These are phyloP conservation scores for Candida sojae DNA, from an alignment of 1,139 yeast species.

Conservation along the genomic window DNA sequence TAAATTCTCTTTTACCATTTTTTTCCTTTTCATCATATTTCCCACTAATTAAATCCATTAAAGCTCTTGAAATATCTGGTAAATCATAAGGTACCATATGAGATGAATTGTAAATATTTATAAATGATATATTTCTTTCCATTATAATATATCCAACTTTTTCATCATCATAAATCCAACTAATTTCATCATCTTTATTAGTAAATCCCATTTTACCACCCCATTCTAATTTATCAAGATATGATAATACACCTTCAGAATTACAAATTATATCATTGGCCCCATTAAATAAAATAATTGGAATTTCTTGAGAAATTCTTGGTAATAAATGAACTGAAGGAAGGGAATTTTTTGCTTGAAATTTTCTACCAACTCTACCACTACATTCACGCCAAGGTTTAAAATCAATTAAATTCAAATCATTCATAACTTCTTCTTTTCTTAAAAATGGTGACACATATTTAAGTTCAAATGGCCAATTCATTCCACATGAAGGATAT, in stretches of 20 bases:
- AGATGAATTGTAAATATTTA: constrained; percentile 72
- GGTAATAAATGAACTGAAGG: constrained; percentile 74
- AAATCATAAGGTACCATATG: constrained; percentile 95
- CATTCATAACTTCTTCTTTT: constrained; percentile 52
- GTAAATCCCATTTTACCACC: constrained; percentile 63
- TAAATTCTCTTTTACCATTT: constrained; percentile 18
- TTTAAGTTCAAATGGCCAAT: constrained; percentile 84
- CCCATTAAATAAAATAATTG: constrained; percentile 80
- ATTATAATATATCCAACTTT: constrained; percentile 52
- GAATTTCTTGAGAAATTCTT: constrained; percentile 56
- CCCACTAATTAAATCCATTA: constrained; percentile 54
- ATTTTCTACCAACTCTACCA: constrained; percentile 50
- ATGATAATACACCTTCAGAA: constrained; percentile 68
- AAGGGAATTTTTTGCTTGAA: constrained; percentile 53
- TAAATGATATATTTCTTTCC: constrained; percentile 76
- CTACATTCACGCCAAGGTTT: constrained; percentile 79
- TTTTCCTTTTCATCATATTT: constrained; percentile 27
- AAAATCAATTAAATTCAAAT: constrained; percentile 52
- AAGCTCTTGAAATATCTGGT: constrained; percentile 68
- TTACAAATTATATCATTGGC: constrained; percentile 90
- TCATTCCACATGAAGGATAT: constrained; percentile 87
- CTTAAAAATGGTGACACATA: constrained; percentile 63
- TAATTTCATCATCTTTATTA: constrained; percentile 29
- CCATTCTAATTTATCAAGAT: constrained; percentile 68
- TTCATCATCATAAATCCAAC: constrained; percentile 55